Evolutionary conservation across 2,329 filamentous ascomycete species (phyloP).

Genomic region (Botryotinia calthae): DNA sequence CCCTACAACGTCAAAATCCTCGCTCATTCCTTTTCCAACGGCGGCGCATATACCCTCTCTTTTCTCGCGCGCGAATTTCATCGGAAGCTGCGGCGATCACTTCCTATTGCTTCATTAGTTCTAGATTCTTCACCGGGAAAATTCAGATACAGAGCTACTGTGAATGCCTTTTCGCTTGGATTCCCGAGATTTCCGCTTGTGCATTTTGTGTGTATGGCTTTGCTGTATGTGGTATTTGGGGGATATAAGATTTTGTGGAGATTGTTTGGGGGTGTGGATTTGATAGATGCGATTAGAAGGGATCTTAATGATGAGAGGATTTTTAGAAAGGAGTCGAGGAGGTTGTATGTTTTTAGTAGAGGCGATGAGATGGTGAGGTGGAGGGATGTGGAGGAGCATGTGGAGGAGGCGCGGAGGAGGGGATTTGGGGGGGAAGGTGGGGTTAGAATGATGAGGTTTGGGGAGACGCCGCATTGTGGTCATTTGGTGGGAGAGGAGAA

Average conservation of each 20-base stretch:
- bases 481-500: neutral
- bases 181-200: neutral
- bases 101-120: neutral
- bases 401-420: neutral
- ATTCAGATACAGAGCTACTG: neutral
- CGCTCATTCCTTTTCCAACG: conserved; percentile 51
- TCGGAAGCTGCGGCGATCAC: neutral
- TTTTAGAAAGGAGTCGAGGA: neutral
- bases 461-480: neutral
- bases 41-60: conserved; percentile 24
- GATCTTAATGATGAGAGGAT: neutral
- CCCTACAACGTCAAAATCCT: conserved; percentile 32
- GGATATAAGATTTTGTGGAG: neutral
- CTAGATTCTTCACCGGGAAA: neutral
- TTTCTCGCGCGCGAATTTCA: neutral
- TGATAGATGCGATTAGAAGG: neutral
- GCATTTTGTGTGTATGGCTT: neutral
- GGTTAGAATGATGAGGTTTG: neutral
- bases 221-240: neutral
- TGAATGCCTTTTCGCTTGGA: neutral
- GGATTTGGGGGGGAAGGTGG: neutral
- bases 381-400: neutral
- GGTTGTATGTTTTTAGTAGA: neutral
- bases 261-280: neutral
- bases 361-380: neutral